phyloP scores from a whole-genome alignment of 1,139 yeast genomes.

The Candida dubliniensis region DNA sequence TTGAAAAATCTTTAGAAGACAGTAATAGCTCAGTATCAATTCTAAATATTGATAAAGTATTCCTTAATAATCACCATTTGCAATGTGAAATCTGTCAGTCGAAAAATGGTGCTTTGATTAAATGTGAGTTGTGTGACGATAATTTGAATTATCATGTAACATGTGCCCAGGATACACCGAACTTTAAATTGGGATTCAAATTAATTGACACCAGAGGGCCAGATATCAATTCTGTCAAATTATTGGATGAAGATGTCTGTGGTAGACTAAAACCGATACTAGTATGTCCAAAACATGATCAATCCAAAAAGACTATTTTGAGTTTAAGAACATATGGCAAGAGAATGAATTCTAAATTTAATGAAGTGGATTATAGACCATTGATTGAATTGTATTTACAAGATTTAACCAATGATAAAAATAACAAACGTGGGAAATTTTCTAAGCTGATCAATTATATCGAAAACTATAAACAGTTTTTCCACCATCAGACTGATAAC shows the following conservation, averaged over 20 bases:
- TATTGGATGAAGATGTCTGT: constrained; percentile 22
- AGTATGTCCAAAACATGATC: constrained; percentile 42
- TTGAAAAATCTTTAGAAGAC: not conserved
- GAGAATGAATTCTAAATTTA: constrained; percentile 23
- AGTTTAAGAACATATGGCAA: constrained; percentile 34
- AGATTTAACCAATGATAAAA: constrained; percentile 30
- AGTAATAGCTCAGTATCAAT: constrained; percentile 22
- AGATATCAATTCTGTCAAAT: constrained; percentile 17
- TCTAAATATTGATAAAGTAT: constrained; percentile 31
- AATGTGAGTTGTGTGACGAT: constrained; percentile 29
- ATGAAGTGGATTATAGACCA: constrained; percentile 30
- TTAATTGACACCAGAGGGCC: constrained; percentile 19
- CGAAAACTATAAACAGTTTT: constrained; percentile 19
- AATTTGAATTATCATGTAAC: constrained; percentile 52
- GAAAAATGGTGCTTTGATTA: constrained; percentile 30
- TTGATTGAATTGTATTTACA: constrained; percentile 44
- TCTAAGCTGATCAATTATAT: constrained; percentile 30
- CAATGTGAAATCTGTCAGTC: constrained; percentile 32
- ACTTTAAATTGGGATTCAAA: constrained; percentile 48
- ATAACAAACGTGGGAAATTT: not conserved
- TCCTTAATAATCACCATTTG: constrained; percentile 23
- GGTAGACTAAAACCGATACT: constrained; percentile 47
- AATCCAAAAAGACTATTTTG: constrained; percentile 16
- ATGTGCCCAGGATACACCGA: constrained; percentile 59
- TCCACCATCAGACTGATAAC: not conserved